Base-by-base conservation (phyloP, 2,329 filamentous ascomycete species). In the Colletotrichum navitas region DNA sequence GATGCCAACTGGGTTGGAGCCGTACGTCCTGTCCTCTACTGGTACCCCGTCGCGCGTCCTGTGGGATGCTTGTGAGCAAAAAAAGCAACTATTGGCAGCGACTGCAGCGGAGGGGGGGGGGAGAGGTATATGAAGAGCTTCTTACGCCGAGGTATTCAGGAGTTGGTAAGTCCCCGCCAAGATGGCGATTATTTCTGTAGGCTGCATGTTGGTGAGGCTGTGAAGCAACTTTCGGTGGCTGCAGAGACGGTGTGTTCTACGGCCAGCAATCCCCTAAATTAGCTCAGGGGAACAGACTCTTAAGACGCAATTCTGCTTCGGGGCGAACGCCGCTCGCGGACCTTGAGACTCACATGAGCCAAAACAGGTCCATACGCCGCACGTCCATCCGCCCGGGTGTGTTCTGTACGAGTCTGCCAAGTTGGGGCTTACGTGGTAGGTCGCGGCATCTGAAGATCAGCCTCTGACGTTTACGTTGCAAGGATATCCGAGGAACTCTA, bases 1-100 rank as follows among this genome's bases (percentile, higher is more conserved):
- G 51, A 78, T 74, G 36, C 78, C 78, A 6, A 74, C 73, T 1
- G 74, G 73, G 36, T 71, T 68, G 61, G 65, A 58, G 45, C 75
- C 75, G 66, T 75, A 76, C n/a, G 68, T 62, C 14, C 63, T 36
- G 63, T 76, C 75, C 2, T 67, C 54, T 18, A 75, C 64, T 7
- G 60, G 55, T 2, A 73, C 68, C 24, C 75, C 75, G 26, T 76
- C 71, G 21, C 62, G 65, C n/a, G 61, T 72, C 2, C 68, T 73
- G 24, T 3, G 29, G 0, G 0, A 39, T 24, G 21, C 2, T 7
- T 21, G 43, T 73, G 12, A 73, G 58, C 16, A 6, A 26, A 1
- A 21, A 18, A 43, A 21, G 18, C 5, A 2, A 0, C 3, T 24
- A 0, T 3, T 16, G 21, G 16, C n/a, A 4, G 18, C 24, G 2